Conservation (phyloP, 371 early-diverging fungal species). For the Quaeritorhiza haematococci region DNA sequence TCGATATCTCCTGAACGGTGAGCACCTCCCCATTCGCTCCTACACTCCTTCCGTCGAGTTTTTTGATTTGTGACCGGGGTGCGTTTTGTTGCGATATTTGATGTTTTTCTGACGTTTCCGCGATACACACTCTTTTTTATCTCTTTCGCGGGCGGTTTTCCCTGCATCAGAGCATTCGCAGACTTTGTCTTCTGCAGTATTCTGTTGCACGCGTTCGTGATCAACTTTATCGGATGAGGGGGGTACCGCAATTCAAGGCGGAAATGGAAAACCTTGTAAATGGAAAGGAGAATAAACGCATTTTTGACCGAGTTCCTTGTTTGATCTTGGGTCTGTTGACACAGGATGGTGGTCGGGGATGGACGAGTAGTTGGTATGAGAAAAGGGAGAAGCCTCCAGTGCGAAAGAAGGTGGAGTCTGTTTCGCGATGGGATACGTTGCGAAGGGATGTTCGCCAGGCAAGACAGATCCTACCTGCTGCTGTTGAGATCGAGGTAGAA, state of each 20-base stretch:
- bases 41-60: not conserved
- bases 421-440: too few species aligned
- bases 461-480: too few species aligned
- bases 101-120: not conserved
- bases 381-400: too few species aligned
- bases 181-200: conserved; percentile 69
- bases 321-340: not conserved
- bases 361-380: too few species aligned
- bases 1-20: conserved; percentile 59
- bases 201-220: conserved; percentile 66
- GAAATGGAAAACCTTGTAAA: not conserved
- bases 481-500: too few species aligned
- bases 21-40: not conserved
- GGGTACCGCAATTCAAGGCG: not conserved
- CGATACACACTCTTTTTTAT: not conserved
- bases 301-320: not conserved
- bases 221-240: conserved; percentile 69
- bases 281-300: not conserved
- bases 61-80: not conserved
- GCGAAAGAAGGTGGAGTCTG: too few species aligned
- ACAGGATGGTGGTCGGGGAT: too few species aligned
- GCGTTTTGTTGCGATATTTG: not conserved
- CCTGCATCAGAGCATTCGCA: conserved; percentile 57
- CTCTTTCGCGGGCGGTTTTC: not conserved
- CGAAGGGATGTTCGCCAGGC: too few species aligned